phyloP scores from a whole-genome alignment of 2,329 filamentous ascomycete species.

The Diaporthe sp. region DNA sequence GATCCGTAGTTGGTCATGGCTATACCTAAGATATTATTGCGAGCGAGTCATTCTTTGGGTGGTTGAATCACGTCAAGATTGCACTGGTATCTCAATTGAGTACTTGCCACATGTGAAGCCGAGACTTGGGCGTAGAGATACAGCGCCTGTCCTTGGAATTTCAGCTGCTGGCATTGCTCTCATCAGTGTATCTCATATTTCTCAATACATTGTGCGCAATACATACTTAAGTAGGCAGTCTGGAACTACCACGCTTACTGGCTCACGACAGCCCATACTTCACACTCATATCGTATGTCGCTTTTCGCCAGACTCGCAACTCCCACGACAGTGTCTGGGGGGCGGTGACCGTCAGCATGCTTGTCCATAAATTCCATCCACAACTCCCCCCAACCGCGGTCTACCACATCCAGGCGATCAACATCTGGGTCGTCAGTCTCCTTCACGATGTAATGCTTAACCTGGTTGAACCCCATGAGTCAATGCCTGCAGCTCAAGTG shows the following conservation, averaged over 20 bases:
- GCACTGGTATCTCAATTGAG: background rate
- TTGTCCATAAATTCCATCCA: slow-evolving; percentile 36
- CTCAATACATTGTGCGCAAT: background rate
- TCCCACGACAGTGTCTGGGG: slow-evolving; percentile 34
- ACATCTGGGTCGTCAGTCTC: slow-evolving; percentile 29
- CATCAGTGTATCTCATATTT: background rate
- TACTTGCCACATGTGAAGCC: background rate
- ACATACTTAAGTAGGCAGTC: too few relatives aligned
- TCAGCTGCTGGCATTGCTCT: background rate
- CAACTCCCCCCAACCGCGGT: slow-evolving; percentile 32
- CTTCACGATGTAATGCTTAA: slow-evolving; percentile 36
- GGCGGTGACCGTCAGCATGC: slow-evolving; percentile 30
- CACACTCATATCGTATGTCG: slow-evolving; percentile 34
- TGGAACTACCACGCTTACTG: background rate
- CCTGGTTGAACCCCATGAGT: slow-evolving; percentile 11
- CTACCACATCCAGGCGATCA: slow-evolving; percentile 32
- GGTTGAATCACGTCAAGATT: background rate
- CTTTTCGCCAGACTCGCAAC: slow-evolving; percentile 29
- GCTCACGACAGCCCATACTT: slow-evolving; percentile 33
- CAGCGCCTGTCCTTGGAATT: background rate
- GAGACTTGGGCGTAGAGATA: background rate
- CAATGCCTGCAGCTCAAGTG: background rate
- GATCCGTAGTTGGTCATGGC: too few relatives aligned
- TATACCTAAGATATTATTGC: too few relatives aligned
- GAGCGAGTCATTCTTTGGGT: too few relatives aligned